Percentiles rank a stretch among this genome's conserved stretches.
These are phyloP conservation scores for Phaseolus lunatus DNA, from an alignment of 306 rosid species.

Conservation along the genomic window DNA sequence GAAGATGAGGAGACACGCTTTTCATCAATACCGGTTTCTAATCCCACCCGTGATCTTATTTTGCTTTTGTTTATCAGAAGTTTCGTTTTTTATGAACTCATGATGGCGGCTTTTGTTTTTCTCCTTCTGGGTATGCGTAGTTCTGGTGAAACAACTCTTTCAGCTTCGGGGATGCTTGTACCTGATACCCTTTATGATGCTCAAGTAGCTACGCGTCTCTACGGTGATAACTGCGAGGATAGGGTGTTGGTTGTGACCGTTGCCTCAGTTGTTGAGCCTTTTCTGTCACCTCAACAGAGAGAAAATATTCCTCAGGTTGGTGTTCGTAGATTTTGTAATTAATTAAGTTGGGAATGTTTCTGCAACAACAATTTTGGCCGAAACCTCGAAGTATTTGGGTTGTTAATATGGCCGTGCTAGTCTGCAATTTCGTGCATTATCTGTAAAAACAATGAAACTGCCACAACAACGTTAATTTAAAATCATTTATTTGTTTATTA, in stretches of 20 bases:
- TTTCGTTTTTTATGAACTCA: constrained; percentile 14
- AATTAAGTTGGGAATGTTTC: constrained; percentile 14
- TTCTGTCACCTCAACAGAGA: constrained; percentile 68
- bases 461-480: not conserved
- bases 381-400: not conserved
- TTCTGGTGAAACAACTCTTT: constrained; percentile 88
- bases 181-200: constrained; percentile 68
- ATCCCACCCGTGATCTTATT: not conserved
- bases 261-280: constrained; percentile 94
- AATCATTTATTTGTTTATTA: constrained; percentile 12
- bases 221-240: constrained; percentile 53
- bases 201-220: constrained; percentile 57
- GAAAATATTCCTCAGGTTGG: constrained; percentile 66
- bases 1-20: constrained; percentile 94
- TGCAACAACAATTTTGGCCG: not conserved
- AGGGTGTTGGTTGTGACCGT: constrained; percentile 72
- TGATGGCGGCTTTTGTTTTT: constrained; percentile 22
- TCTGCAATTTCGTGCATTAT: not conserved
- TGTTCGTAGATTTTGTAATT: not conserved
- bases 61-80: not conserved
- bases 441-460: not conserved
- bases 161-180: constrained; percentile 92
- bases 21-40: constrained; percentile 83
- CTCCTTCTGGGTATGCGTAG: constrained; percentile 56
- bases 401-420: no score